Conservation (phyloP, 2,329 filamentous ascomycete species). For the Trichothecium sympodiale region DNA sequence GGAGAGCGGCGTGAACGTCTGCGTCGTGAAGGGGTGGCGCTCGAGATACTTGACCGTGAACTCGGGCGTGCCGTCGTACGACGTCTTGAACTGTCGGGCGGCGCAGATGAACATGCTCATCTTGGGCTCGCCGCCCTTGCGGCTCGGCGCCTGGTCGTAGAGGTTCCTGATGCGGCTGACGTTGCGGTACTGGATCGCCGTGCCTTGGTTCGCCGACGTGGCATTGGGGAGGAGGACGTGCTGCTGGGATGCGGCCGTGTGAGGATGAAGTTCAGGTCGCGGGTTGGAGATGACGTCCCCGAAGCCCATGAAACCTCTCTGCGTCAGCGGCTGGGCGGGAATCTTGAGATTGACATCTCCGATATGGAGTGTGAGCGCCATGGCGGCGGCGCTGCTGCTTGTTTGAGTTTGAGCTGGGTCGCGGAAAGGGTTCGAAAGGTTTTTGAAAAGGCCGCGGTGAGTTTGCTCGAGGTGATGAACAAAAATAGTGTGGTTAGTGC, state of each 20-base stretch:
- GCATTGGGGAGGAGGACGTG: conserved; percentile 31
- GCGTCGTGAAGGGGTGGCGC: conserved; percentile 85
- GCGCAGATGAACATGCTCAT: conserved; percentile 86
- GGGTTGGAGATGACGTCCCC: conserved; percentile 77
- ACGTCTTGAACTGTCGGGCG: conserved; percentile 16
- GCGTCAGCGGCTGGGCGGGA: conserved; percentile 54
- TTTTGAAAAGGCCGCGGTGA: no score
- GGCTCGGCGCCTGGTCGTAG: conserved; percentile 56
- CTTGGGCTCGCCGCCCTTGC: conserved; percentile 36
- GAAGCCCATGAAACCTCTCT: conserved; percentile 61
- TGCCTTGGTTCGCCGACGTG: conserved; percentile 70
- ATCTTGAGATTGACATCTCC: conserved; percentile 24
- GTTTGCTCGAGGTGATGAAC: no score
- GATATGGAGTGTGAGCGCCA: conserved; percentile 15
- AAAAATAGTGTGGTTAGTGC: no score
- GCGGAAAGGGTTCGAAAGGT: conserved; percentile 1
- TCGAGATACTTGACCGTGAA: conserved; percentile 68
- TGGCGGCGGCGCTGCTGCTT: conserved; percentile 5
- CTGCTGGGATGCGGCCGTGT: conserved; percentile 28
- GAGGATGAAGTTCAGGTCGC: conserved; percentile 40
- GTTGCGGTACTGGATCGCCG: conserved; percentile 75
- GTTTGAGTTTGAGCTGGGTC: neutral
- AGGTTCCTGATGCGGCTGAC: conserved; percentile 64
- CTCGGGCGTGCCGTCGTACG: conserved; percentile 6
- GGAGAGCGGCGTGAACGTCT: conserved; percentile 77